Evolutionary conservation across 2,329 filamentous ascomycete species (phyloP), one percentile per base, ranked within the genome.

Genomic region (Aureobasidium sp.): DNA sequence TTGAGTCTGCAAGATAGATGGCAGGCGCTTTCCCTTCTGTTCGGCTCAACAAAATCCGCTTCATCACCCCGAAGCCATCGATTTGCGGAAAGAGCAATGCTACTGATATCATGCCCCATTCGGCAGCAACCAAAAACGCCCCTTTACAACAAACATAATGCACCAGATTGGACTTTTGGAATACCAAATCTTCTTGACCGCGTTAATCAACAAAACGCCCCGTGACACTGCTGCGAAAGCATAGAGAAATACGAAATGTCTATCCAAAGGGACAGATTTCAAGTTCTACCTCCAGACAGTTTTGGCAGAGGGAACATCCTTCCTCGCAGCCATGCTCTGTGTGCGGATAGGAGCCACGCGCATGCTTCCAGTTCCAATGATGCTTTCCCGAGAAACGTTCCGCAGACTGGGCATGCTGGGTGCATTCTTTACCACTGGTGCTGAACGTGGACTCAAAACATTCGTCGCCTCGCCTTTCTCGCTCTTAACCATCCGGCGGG

Each of bases 401-500:
- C 60, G 48, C 17, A 61, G 24, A 22, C 31, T 48, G 19, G 48
- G 27, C 22, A 56, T 40, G 19, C 74, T 75, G 61, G 73, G 74
- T 5, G 74, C 77, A 42, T 73, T 73, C 70, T 87, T 88, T 67
- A 81, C 78, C 31, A 87, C 78, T 1, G 84, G 81, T 19, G 82
- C 76, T 31, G 67, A 79, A 37, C 85, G 78, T 31, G 86, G 86
- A 66, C 83, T 85, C 54, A 88, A 74, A 15, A 88, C 84, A 62
- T 79, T 82, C 5, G 68, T 66, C 37, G 82, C 80, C 53, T 78
- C 76, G 45, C 83, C 82, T 66, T 82, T 83, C 35, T 85, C 81
- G 52, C 78, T 81, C 69, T 82, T 85, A 42, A 85, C 82, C 83
- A 89, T 87, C 15, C 86, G 79, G 47, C 86, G 78, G 29, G 86